phyloP scores from a whole-genome alignment of 495 filamentous ascomycete genomes.

The Amniculicola lignicola region DNA sequence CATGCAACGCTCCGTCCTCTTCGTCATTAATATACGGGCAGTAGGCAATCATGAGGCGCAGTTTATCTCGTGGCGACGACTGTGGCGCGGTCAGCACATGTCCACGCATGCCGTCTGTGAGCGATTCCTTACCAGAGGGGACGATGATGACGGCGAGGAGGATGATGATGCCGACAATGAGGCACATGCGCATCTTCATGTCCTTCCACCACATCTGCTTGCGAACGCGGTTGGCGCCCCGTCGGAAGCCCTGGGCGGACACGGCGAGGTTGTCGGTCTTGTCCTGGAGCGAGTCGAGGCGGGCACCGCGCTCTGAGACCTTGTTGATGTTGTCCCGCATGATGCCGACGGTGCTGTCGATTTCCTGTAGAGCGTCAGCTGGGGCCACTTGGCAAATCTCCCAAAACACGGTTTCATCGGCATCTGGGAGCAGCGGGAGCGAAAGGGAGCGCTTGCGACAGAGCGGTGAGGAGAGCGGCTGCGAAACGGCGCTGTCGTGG shows the following conservation, averaged over 20 bases:
- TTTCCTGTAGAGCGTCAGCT: conserved; percentile 72
- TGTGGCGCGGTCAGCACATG: background rate
- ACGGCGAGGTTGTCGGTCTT: conserved; percentile 92
- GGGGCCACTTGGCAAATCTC: no score
- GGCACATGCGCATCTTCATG: conserved; percentile 99
- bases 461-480: background rate
- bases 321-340: conserved; percentile 96
- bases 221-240: conserved; percentile 89
- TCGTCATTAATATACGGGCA: conserved; percentile 10
- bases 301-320: conserved; percentile 85
- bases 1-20: conserved; percentile 6
- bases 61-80: conserved; percentile 11
- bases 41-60: background rate
- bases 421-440: background rate
- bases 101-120: background rate
- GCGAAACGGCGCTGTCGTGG: background rate
- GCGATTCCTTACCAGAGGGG: conserved; percentile 62
- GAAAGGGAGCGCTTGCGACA: background rate
- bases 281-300: conserved; percentile 84
- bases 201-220: conserved; percentile 95
- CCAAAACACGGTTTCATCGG: no score
- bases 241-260: conserved; percentile 89
- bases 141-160: conserved; percentile 90
- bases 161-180: conserved; percentile 83
- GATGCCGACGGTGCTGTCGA: conserved; percentile 85